These are phyloP conservation scores for Heliosperma pusillum DNA, from an alignment of 148 eudicot species.

Conservation along the genomic window DNA sequence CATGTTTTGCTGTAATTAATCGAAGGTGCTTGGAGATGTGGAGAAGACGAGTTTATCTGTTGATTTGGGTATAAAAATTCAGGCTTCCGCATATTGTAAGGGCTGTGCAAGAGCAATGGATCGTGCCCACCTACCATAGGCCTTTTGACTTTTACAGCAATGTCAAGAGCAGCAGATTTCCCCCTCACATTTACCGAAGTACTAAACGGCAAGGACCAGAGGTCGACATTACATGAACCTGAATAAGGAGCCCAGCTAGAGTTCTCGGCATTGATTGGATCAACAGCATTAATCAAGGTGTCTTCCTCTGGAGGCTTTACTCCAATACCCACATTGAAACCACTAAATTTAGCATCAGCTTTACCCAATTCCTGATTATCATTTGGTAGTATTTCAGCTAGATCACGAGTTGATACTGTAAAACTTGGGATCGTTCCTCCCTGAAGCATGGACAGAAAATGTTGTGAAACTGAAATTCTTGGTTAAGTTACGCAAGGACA, in stretches of 20 bases:
- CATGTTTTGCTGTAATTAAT: slow-evolving; percentile 52
- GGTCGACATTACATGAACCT: slow-evolving; percentile 26
- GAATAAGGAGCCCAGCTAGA: slow-evolving; percentile 29
- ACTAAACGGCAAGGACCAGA: slow-evolving; percentile 35
- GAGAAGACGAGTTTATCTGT: slow-evolving; percentile 47
- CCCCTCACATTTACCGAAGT: slow-evolving; percentile 40
- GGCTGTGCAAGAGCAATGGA: slow-evolving; percentile 40
- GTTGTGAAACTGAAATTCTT: slow-evolving; percentile 51
- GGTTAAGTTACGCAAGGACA: too few species aligned
- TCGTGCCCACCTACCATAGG: slow-evolving; percentile 36
- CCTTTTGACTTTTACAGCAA: slow-evolving; percentile 40
- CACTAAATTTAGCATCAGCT: slow-evolving; percentile 32
- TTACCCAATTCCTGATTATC: slow-evolving; percentile 28
- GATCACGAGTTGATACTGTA: slow-evolving; percentile 13
- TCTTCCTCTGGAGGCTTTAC: slow-evolving; percentile 67
- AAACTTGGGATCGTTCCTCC: slow-evolving; percentile 38
- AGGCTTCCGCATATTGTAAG: slow-evolving; percentile 42
- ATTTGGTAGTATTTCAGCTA: slow-evolving; percentile 31
- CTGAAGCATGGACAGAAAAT: slow-evolving; percentile 79
- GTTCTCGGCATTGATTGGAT: slow-evolving; percentile 36
- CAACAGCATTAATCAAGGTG: slow-evolving; percentile 42
- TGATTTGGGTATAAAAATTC: slow-evolving; percentile 47
- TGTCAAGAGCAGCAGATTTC: slow-evolving; percentile 50
- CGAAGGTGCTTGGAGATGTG: slow-evolving; percentile 46
- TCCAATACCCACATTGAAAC: slow-evolving; percentile 35